phyloP scores from a whole-genome alignment of 2,329 filamentous ascomycete species.

The Phoma herbarum region DNA sequence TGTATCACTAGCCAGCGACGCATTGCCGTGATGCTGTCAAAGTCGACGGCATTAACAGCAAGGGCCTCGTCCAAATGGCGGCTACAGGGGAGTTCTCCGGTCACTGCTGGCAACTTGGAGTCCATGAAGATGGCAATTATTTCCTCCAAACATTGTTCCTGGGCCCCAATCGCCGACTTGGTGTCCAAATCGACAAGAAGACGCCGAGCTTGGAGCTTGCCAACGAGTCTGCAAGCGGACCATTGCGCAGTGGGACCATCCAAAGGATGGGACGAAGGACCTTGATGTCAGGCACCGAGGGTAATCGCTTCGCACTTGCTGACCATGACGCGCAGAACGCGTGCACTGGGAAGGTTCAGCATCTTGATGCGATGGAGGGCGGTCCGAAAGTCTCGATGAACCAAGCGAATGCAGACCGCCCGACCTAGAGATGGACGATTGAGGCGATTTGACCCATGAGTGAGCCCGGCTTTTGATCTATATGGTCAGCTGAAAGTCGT shows the following conservation, averaged over 20 bases:
- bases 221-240: conserved; percentile 26
- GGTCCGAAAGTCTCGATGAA: conserved; percentile 27
- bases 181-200: conserved; percentile 31
- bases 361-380: conserved; percentile 32
- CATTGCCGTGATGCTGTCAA: conserved; percentile 39
- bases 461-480: conserved; percentile 26
- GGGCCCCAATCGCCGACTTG: conserved; percentile 27
- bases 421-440: conserved; percentile 36
- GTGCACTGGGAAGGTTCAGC: conserved; percentile 22
- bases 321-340: conserved; percentile 22
- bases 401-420: conserved; percentile 23
- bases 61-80: conserved; percentile 28
- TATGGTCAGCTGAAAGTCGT: conserved; percentile 9
- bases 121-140: conserved; percentile 28
- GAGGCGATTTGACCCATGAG: conserved; percentile 28
- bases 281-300: conserved; percentile 7
- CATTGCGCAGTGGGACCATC: conserved; percentile 28
- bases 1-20: conserved; percentile 28
- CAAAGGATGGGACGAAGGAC: conserved; percentile 32
- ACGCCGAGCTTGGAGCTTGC: conserved; percentile 24
- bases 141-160: conserved; percentile 34
- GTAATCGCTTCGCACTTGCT: neutral
- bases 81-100: conserved; percentile 30
- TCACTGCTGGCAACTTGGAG: conserved; percentile 39
- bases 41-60: conserved; percentile 25